phyloP scores from a whole-genome alignment of 2,329 filamentous ascomycete genomes.

The Ophiobolus disseminans region DNA sequence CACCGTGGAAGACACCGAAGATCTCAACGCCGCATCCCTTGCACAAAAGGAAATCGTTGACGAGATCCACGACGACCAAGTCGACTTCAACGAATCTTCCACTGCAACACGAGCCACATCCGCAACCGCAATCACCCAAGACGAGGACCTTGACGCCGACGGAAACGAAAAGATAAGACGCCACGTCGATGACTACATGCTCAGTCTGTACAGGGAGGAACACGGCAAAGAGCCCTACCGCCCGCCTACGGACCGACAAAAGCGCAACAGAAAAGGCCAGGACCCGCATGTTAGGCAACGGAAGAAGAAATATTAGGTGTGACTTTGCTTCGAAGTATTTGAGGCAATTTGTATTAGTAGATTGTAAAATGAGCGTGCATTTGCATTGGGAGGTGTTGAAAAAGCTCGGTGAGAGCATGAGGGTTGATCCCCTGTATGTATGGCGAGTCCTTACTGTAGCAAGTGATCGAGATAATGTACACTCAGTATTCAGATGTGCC shows the following conservation, averaged over 20 bases:
- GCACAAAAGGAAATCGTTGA: constrained; percentile 88
- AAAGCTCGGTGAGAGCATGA: neutral
- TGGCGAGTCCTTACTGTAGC: too few relatives aligned
- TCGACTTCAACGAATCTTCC: constrained; percentile 46
- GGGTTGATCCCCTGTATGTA: too few relatives aligned
- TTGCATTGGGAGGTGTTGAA: neutral
- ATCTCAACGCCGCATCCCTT: constrained; percentile 83
- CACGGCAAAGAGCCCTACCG: constrained; percentile 43
- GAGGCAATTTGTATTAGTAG: constrained; percentile 3
- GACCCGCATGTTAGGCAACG: constrained; percentile 40
- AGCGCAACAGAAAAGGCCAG: constrained; percentile 36
- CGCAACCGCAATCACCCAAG: constrained; percentile 22
- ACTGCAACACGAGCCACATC: constrained; percentile 35
- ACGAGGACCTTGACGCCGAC: constrained; percentile 23
- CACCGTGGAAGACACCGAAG: constrained; percentile 89
- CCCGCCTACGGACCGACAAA: constrained; percentile 43
- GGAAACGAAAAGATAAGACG: constrained; percentile 24
- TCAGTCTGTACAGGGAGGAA: constrained; percentile 38
- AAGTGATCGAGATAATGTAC: too few relatives aligned
- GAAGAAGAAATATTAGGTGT: constrained; percentile 38
- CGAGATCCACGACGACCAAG: constrained; percentile 54
- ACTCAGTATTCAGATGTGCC: too few relatives aligned
- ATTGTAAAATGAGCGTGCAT: constrained; percentile 2
- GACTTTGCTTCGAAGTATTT: too few relatives aligned
- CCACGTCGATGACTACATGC: constrained; percentile 49